A percentile compares a stretch with the other conserved stretches of the same genome.
Conservation (phyloP, 768 basidiomycete species). For the Pholiota molesta region DNA sequence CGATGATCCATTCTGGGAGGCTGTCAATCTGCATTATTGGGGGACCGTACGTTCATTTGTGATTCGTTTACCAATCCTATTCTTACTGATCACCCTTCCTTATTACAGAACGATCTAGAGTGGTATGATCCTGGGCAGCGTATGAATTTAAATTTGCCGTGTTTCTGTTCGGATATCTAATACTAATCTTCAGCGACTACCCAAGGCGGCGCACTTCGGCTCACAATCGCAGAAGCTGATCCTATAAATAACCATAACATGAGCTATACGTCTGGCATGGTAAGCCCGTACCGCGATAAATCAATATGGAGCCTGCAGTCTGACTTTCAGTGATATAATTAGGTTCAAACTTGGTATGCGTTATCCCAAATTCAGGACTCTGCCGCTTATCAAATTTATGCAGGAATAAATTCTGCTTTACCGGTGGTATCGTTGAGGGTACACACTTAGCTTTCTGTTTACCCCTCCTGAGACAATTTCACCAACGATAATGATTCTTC, state of each 20-base stretch:
- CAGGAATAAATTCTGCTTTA: slow-evolving; percentile 65
- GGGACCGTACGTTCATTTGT: slow-evolving; percentile 36
- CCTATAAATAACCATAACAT: slow-evolving; percentile 55
- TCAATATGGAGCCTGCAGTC: background rate
- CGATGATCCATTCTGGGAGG: slow-evolving; percentile 57
- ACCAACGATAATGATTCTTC: background rate
- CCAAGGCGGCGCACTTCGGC: slow-evolving; percentile 62
- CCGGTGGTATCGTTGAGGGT: slow-evolving; percentile 62
- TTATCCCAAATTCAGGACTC: background rate
- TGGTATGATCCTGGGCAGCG: slow-evolving; percentile 63
- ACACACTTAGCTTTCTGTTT: background rate
- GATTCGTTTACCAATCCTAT: background rate
- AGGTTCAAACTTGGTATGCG: slow-evolving; percentile 36
- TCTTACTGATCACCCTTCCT: background rate
- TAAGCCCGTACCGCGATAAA: slow-evolving; percentile 29
- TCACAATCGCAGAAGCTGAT: slow-evolving; percentile 58
- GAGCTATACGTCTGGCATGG: slow-evolving; percentile 52
- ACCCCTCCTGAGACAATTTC: background rate
- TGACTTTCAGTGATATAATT: background rate
- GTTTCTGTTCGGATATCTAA: background rate
- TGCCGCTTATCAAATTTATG: background rate
- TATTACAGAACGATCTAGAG: slow-evolving; percentile 53
- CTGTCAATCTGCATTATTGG: slow-evolving; percentile 61
- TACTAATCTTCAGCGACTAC: slow-evolving; percentile 53
- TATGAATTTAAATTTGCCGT: slow-evolving; percentile 5